Percentiles rank a stretch among this genome's conserved stretches.
Evolutionary conservation across 306 rosid species (phyloP).

Genomic region (Sicyos edulis): DNA sequence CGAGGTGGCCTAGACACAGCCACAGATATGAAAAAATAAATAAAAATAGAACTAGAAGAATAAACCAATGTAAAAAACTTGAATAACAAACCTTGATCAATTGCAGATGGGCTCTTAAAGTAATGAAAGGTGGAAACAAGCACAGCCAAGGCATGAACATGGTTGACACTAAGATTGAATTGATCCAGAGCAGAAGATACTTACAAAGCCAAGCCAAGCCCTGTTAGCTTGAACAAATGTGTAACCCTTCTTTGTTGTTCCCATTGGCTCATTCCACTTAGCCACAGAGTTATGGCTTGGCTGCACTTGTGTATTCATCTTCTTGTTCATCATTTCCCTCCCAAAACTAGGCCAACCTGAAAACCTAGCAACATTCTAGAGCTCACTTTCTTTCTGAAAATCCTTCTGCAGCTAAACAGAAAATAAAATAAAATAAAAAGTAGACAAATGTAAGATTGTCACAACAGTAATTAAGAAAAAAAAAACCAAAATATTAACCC

Average conservation of each 20-base stretch:
- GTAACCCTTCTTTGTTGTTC: slow-evolving; percentile 51
- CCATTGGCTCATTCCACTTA: slow-evolving; percentile 65
- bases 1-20: too few species aligned
- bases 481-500: too few species aligned
- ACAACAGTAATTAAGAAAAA: slow-evolving; percentile 27
- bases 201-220: slow-evolving; percentile 68
- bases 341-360: slow-evolving; percentile 37
- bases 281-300: slow-evolving; percentile 50
- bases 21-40: too few species aligned
- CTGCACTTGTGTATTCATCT: slow-evolving; percentile 45
- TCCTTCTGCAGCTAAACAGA: slow-evolving; percentile 1
- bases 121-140: slow-evolving; percentile 95
- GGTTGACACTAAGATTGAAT: slow-evolving; percentile 90
- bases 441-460: slow-evolving; percentile 37
- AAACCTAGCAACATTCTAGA: slow-evolving; percentile 21
- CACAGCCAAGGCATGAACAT: slow-evolving; percentile 93
- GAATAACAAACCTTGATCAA: slow-evolving; percentile 95
- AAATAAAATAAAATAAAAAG: too few species aligned
- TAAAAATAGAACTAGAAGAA: too few species aligned
- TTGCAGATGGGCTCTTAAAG: slow-evolving; percentile 79
- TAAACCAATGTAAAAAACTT: slow-evolving; percentile 12
- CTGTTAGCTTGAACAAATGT: slow-evolving; percentile 70
- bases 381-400: slow-evolving; percentile 26
- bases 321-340: slow-evolving; percentile 26
- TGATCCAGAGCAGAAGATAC: slow-evolving; percentile 65